These are phyloP conservation scores for Climacium dendroides DNA, from an alignment of 225 moss, liverwort and hornwort species.

Conservation along the genomic window DNA sequence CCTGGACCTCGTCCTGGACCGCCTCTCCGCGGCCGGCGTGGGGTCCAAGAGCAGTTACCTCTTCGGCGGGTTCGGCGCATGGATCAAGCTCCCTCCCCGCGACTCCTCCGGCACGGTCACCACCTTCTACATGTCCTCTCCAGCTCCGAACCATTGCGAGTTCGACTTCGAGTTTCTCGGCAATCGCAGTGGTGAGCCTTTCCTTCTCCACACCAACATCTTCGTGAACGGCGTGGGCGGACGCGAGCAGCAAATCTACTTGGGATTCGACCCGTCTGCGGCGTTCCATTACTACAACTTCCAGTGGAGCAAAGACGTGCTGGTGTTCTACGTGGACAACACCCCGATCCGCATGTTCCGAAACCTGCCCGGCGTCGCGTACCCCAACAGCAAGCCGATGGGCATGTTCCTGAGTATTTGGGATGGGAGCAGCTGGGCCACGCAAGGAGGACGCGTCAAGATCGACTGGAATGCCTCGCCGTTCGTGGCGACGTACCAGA, in stretches of 20 bases:
- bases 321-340: slow-evolving; percentile 59
- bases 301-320: slow-evolving; percentile 29
- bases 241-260: slow-evolving; percentile 34
- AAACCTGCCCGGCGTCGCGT: slow-evolving; percentile 20
- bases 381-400: slow-evolving; percentile 52
- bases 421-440: slow-evolving; percentile 85
- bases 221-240: slow-evolving; percentile 35
- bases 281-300: slow-evolving; percentile 39
- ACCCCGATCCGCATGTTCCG: slow-evolving; percentile 59
- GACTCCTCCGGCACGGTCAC: slow-evolving; percentile 49
- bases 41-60: slow-evolving; percentile 23
- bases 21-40: slow-evolving; percentile 13
- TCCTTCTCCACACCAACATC: slow-evolving; percentile 47
- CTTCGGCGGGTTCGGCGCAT: slow-evolving; percentile 23
- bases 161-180: slow-evolving; percentile 59
- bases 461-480: slow-evolving; percentile 66
- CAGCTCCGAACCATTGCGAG: slow-evolving; percentile 11
- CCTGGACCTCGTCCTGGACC: slow-evolving; percentile 6
- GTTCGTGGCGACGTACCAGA: slow-evolving; percentile 49
- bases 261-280: slow-evolving; percentile 38
- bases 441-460: slow-evolving; percentile 52
- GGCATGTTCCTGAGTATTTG: slow-evolving; percentile 54
- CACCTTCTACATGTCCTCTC: slow-evolving; percentile 37
- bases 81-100: slow-evolving; percentile 24
- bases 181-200: slow-evolving; percentile 21